Base-by-base conservation (phyloP, 1,284 basidiomycete species). In the Phenoliferia sp. region DNA sequence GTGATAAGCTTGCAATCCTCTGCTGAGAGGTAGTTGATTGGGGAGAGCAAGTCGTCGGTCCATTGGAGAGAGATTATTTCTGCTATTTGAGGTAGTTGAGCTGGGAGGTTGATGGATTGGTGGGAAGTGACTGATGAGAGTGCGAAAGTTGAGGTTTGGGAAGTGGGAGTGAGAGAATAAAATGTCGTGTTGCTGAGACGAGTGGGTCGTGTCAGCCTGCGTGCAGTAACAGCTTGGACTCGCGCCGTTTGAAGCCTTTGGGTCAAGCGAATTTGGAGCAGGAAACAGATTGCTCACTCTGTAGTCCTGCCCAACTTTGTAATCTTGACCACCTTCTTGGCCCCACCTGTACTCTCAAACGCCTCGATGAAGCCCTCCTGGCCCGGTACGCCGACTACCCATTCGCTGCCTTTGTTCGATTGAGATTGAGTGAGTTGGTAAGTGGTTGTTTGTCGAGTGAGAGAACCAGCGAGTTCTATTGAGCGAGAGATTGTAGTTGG, bases 401-500 rank as follows among this genome's bases (percentile, higher is more conserved):
- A 80, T n/a, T 33, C 55, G 2, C 2, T 33, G 28, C n/a, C 29
- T 19, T 12, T 31, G 29, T 15, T 32, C 17, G 5, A 31, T n/a
- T 33, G 29, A 5, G 29, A 22, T 22, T 22, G 28, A 22, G 48
- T 28, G 48, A 52, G 48, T 26, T 90, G 88, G 80, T 90, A 95
- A 65, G 90, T 90, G 59, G 93, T 94, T 59, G 87, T 89, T 81
- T 92, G 86, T 80, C 88, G 87, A 63, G 91, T 88, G 32, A 91
- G 84, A 34, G 92, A 84, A 68, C 93, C 93, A 52, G 89, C 91
- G 52, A 95, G 88, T 76, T 95, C 93, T 71, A 93, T 82, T 15
- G 88, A 88, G 75, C 91, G 88, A 29, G 92, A 89, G 70, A 96
- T 84, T 67, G 88, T 90, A 26, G 88, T 90, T 77, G 95, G 94